Percentiles rank a stretch among this genome's conserved stretches.
These are phyloP conservation scores for Carex sylvatica DNA, from an alignment of 202 grass and related monocot species.

Conservation along the genomic window DNA sequence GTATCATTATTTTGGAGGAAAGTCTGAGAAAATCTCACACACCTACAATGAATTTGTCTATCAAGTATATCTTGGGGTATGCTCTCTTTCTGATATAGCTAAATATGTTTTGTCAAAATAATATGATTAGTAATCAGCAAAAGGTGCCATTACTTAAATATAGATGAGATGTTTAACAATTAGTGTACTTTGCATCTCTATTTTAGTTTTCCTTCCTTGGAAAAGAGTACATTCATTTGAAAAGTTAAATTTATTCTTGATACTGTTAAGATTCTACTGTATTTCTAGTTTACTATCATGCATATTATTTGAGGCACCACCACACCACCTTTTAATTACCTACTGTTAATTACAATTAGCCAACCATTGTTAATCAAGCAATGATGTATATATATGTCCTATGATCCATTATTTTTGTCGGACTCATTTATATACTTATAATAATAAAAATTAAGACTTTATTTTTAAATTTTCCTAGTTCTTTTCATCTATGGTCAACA, in stretches of 20 bases:
- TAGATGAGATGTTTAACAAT: neutral
- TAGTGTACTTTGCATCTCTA: too few species aligned
- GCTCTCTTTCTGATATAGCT: neutral
- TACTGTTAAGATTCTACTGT: neutral
- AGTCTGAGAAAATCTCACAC: neutral
- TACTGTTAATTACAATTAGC: too few species aligned
- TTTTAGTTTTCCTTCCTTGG: neutral
- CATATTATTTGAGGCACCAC: too few species aligned
- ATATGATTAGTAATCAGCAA: neutral
- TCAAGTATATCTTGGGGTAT: slow-evolving; percentile 22
- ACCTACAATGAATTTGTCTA: slow-evolving; percentile 52
- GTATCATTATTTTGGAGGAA: slow-evolving; percentile 18
- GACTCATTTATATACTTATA: too few species aligned
- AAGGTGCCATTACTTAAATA: too few species aligned
- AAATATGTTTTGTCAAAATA: neutral
- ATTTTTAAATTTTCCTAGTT: neutral
- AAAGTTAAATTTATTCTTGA: neutral
- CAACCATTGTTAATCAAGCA: too few species aligned
- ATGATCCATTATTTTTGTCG: too few species aligned
- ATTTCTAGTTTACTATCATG: too few species aligned
- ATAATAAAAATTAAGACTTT: too few species aligned
- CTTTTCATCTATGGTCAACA: too few species aligned
- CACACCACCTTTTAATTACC: too few species aligned
- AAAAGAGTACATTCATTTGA: neutral
- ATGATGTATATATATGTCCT: too few species aligned